Percentiles rank a stretch among this genome's conserved stretches.
Evolutionary conservation across 1,139 yeast genomes (phyloP).

Genomic region (Yamadazyma triangularis): DNA sequence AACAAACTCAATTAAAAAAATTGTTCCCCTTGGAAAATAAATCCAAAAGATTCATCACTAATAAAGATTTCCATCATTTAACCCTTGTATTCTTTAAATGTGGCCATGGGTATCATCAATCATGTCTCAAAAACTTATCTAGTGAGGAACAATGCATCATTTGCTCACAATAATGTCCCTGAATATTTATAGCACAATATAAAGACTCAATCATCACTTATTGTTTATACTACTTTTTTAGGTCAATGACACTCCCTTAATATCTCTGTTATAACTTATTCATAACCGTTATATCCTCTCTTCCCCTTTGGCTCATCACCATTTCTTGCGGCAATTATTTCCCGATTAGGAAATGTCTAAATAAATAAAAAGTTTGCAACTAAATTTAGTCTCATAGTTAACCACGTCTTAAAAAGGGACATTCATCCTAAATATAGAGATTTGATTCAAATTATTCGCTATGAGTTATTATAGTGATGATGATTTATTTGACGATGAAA

Average conservation of each 20-base stretch:
- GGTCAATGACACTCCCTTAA: too few species aligned
- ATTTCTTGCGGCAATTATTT: too few species aligned
- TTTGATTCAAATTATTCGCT: too few species aligned
- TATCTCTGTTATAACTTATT: too few species aligned
- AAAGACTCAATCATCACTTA: too few species aligned
- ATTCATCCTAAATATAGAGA: neutral
- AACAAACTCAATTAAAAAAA: conserved; percentile 22
- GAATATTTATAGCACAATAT: too few species aligned
- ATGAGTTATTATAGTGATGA: conserved; percentile 8
- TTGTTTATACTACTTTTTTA: too few species aligned
- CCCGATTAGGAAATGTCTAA: neutral
- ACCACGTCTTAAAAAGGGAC: neutral
- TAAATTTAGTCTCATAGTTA: neutral
- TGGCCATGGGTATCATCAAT: conserved; percentile 63
- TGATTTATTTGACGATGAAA: conserved; percentile 10
- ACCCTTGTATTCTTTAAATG: conserved; percentile 34
- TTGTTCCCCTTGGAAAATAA: conserved; percentile 5
- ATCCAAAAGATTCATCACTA: too few species aligned
- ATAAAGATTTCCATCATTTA: conserved; percentile 12
- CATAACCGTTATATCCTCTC: too few species aligned
- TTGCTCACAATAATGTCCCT: neutral
- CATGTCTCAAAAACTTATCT: conserved; percentile 42
- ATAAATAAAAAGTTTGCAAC: neutral
- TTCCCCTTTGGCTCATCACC: too few species aligned
- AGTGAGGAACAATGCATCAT: conserved; percentile 13